These are phyloP conservation scores for Phlebiopsis gigantea DNA, from an alignment of 768 basidiomycete genomes.

Conservation along the genomic window DNA sequence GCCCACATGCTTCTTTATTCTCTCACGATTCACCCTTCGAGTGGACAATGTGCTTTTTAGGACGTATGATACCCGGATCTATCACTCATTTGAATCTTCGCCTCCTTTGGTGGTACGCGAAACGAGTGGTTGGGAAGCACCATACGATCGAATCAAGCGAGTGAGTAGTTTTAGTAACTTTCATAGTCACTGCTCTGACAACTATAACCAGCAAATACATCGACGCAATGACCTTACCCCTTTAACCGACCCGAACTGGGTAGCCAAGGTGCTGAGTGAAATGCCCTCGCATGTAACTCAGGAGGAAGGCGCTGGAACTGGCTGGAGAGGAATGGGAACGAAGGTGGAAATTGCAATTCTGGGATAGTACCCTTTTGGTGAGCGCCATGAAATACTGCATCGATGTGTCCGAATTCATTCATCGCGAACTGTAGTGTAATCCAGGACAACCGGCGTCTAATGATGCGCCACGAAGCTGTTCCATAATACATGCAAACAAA, in stretches of 20 bases:
- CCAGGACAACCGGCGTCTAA: not conserved
- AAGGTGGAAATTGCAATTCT: slow-evolving; percentile 49
- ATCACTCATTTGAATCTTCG: slow-evolving; percentile 68
- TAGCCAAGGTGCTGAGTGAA: slow-evolving; percentile 64
- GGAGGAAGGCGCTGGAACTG: slow-evolving; percentile 60
- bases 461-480: not conserved
- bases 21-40: slow-evolving; percentile 86
- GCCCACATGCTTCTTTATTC: slow-evolving; percentile 90
- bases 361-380: no score
- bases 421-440: not conserved
- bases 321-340: slow-evolving; percentile 81
- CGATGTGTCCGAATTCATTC: not conserved
- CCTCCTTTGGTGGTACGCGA: slow-evolving; percentile 72
- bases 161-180: slow-evolving; percentile 35
- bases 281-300: slow-evolving; percentile 57
- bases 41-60: slow-evolving; percentile 96
- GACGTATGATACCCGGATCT: slow-evolving; percentile 82
- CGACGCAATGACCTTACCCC: slow-evolving; percentile 79
- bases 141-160: slow-evolving; percentile 73
- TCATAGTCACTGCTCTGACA: not conserved
- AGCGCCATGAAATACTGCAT: not conserved
- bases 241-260: slow-evolving; percentile 81
- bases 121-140: slow-evolving; percentile 85
- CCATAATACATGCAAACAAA: not conserved
- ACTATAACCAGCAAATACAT: slow-evolving; percentile 51